Evolutionary conservation across 148 eudicot genomes (phyloP).

Genomic region (Nyssa sinensis): DNA sequence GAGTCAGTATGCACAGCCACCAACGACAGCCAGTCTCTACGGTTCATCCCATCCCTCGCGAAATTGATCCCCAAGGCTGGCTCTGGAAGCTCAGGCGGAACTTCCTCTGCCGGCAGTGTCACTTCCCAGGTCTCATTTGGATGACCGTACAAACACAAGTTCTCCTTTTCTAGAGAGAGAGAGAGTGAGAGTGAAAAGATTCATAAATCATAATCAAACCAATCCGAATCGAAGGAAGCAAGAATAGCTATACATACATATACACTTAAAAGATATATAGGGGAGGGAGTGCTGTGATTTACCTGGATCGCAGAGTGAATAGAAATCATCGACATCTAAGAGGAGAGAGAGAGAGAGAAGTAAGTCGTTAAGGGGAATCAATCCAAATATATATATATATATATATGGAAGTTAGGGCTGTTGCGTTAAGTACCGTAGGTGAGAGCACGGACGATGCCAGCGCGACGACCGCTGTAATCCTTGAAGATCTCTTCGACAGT

Average conservation of each 20-base stretch:
- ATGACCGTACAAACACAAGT: conserved; percentile 43
- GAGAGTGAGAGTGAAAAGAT: too few relatives aligned
- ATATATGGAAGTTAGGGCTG: background rate
- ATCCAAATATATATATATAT: too few relatives aligned
- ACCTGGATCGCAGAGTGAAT: conserved; percentile 40
- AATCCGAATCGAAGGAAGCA: background rate
- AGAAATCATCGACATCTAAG: conserved; percentile 41
- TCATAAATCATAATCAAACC: conserved; percentile 5
- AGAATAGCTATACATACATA: too few relatives aligned
- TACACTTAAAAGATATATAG: background rate
- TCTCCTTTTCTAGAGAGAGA: conserved; percentile 46
- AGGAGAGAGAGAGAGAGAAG: background rate
- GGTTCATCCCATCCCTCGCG: conserved; percentile 46
- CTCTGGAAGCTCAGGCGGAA: conserved; percentile 47
- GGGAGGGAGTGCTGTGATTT: background rate
- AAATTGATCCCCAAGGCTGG: conserved; percentile 47
- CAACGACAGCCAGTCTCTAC: conserved; percentile 38
- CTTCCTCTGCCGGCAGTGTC: conserved; percentile 44
- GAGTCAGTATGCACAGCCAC: conserved; percentile 43
- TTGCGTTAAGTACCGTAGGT: conserved; percentile 22
- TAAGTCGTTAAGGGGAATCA: too few relatives aligned
- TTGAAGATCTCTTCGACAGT: conserved; percentile 24
- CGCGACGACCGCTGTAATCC: conserved; percentile 33
- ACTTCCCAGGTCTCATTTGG: conserved; percentile 46
- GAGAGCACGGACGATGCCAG: conserved; percentile 36